A percentile compares a stretch with the other conserved stretches of the same genome.
These are phyloP conservation scores for Neurospora sp. DNA, from an alignment of 495 filamentous ascomycete genomes.

Conservation along the genomic window DNA sequence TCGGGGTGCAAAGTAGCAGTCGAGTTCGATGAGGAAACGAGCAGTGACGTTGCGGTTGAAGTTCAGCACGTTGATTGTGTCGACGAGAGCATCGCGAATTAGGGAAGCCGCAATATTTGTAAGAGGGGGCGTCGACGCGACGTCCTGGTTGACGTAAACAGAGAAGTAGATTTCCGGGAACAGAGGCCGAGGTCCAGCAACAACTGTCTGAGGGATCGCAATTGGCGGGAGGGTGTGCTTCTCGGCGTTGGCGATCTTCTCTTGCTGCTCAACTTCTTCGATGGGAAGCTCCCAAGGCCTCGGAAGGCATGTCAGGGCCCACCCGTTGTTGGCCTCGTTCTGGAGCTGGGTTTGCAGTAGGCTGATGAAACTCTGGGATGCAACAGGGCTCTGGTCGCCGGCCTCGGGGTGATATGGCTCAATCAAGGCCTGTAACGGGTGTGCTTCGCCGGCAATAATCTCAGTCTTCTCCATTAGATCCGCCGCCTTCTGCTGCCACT, in stretches of 20 bases:
- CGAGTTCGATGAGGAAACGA: conserved; percentile 83
- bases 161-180: conserved; percentile 94
- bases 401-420: conserved; percentile 63
- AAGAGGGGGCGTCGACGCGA: conserved; percentile 80
- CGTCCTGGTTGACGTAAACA: conserved; percentile 77
- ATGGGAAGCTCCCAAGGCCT: conserved; percentile 62
- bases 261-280: conserved; percentile 38
- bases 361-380: conserved; percentile 56
- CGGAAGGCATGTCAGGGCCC: conserved; percentile 75
- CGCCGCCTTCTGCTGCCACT: conserved; percentile 56
- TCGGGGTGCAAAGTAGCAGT: conserved; percentile 80
- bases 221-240: conserved; percentile 73
- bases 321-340: conserved; percentile 54
- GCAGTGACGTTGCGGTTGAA: conserved; percentile 84
- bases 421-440: conserved; percentile 71
- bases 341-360: conserved; percentile 81
- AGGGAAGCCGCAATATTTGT: conserved; percentile 68
- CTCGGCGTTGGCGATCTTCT: conserved; percentile 45
- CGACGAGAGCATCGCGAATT: conserved; percentile 74
- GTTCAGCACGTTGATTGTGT: conserved; percentile 90
- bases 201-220: conserved; percentile 61
- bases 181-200: conserved; percentile 60
- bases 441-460: conserved; percentile 76
- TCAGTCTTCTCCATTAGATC: conserved; percentile 86
- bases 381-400: conserved; percentile 24